Percentiles rank a stretch among this genome's conserved stretches.
These are phyloP conservation scores for Sutorius eximius DNA, from an alignment of 1,284 basidiomycete species.

Conservation along the genomic window DNA sequence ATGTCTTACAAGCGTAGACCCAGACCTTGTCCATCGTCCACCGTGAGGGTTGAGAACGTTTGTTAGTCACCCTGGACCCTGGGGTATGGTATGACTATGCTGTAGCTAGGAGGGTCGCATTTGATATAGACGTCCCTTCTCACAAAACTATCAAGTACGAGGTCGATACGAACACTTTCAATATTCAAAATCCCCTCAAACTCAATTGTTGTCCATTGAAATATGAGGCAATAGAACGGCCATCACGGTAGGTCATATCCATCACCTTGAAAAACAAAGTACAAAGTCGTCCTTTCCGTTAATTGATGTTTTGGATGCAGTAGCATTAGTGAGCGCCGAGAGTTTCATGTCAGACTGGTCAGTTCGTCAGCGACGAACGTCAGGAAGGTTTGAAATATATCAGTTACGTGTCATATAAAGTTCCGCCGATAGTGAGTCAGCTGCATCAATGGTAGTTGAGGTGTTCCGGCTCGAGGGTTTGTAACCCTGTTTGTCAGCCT, in stretches of 20 bases:
- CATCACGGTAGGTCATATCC: constrained; percentile 79
- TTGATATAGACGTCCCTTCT: background rate
- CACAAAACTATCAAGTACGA: no score
- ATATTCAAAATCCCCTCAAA: background rate
- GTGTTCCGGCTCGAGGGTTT: constrained; percentile 65
- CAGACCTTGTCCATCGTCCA: no score
- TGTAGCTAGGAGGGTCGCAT: background rate
- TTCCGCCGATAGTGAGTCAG: constrained; percentile 89
- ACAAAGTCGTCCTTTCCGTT: no score
- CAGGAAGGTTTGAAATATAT: constrained; percentile 44
- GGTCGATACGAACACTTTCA: background rate
- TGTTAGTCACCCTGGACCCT: no score
- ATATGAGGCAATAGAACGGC: no score
- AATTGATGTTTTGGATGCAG: no score
- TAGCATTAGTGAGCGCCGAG: constrained; percentile 68
- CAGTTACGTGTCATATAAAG: constrained; percentile 79
- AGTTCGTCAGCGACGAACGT: constrained; percentile 21
- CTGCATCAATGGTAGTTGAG: constrained; percentile 84
- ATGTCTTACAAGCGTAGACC: background rate
- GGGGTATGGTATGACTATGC: no score
- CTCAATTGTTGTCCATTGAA: background rate
- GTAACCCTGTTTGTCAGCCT: constrained; percentile 64
- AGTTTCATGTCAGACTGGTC: constrained; percentile 27
- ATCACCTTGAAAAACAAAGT: constrained; percentile 40
- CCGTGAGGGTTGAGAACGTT: no score